Percentiles rank a stretch among this genome's conserved stretches.
phyloP scores from a whole-genome alignment of 2,329 filamentous ascomycete species.

The Ophiostoma ips region DNA sequence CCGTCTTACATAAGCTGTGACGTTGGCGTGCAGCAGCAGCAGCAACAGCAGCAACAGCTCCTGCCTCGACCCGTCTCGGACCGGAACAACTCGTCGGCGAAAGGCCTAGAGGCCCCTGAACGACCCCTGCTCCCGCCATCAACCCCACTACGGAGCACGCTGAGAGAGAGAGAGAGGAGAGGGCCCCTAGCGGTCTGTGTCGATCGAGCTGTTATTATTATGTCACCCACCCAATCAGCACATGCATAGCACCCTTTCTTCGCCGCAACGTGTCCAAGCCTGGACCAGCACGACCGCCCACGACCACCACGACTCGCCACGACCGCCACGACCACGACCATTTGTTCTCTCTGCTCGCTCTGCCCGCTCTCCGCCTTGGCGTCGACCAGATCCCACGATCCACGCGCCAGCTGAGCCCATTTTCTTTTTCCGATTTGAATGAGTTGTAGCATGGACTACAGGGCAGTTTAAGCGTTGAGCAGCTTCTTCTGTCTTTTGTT shows the following conservation, averaged over 20 bases:
- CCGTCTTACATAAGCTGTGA: slow-evolving; percentile 1
- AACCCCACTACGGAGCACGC: too few relatives aligned
- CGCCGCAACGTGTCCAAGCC: slow-evolving; percentile 11
- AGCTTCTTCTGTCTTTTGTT: neutral
- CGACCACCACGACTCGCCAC: neutral
- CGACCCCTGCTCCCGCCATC: neutral
- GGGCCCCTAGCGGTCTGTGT: too few relatives aligned
- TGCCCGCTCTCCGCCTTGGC: slow-evolving; percentile 1
- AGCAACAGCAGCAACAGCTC: too few relatives aligned
- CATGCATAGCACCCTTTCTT: neutral
- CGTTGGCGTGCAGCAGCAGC: too few relatives aligned
- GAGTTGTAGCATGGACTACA: slow-evolving; percentile 8
- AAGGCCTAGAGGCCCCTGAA: slow-evolving; percentile 17
- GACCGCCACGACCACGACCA: neutral
- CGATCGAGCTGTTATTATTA: neutral
- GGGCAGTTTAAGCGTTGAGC: neutral
- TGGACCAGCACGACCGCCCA: neutral
- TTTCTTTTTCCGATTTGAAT: neutral
- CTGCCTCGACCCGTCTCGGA: slow-evolving; percentile 1
- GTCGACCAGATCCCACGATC: slow-evolving; percentile 1
- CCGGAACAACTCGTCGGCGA: slow-evolving; percentile 21
- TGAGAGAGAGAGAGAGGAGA: too few relatives aligned
- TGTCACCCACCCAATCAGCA: neutral
- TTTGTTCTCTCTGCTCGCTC: neutral
- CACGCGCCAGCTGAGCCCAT: neutral